These are phyloP conservation scores for Mycena galericulata DNA, from an alignment of 768 basidiomycete species.

Conservation along the genomic window DNA sequence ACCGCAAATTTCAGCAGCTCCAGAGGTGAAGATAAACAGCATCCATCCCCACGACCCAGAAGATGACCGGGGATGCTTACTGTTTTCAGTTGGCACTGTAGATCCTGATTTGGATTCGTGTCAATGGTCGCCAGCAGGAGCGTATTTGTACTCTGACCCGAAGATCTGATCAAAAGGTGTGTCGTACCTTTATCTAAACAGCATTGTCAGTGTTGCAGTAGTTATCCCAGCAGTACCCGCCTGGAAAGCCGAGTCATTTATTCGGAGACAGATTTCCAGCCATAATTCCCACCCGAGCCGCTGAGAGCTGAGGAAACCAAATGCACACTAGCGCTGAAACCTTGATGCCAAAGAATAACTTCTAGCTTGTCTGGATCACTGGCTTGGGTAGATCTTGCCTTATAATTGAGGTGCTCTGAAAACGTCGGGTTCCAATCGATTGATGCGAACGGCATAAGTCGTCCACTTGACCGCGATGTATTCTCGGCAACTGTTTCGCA, in stretches of 20 bases:
- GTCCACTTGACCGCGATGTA: not conserved
- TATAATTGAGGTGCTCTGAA: not conserved
- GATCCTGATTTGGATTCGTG: constrained; percentile 8
- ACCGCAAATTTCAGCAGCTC: not conserved
- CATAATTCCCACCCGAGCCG: not conserved
- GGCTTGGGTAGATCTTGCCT: constrained; percentile 5
- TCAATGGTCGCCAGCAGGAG: not conserved
- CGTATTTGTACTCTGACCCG: not conserved
- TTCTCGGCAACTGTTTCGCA: not conserved
- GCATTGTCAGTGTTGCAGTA: not conserved
- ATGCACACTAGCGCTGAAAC: not conserved
- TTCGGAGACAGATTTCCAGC: too few species aligned
- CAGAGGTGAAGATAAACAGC: constrained; percentile 1
- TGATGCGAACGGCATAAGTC: too few species aligned
- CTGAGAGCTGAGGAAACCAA: not conserved
- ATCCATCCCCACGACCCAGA: not conserved
- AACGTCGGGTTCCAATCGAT: too few species aligned
- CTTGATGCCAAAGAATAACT: not conserved
- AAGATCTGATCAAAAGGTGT: not conserved
- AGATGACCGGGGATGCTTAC: not conserved
- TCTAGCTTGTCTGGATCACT: not conserved
- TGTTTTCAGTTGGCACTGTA: not conserved
- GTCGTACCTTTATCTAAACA: too few species aligned
- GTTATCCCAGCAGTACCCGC: not conserved
- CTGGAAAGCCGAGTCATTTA: not conserved